Evolutionary conservation across 805 yeast genomes (phyloP), one percentile per base, ranked within the genome.

Genomic region (Peterozyma xylosa): DNA sequence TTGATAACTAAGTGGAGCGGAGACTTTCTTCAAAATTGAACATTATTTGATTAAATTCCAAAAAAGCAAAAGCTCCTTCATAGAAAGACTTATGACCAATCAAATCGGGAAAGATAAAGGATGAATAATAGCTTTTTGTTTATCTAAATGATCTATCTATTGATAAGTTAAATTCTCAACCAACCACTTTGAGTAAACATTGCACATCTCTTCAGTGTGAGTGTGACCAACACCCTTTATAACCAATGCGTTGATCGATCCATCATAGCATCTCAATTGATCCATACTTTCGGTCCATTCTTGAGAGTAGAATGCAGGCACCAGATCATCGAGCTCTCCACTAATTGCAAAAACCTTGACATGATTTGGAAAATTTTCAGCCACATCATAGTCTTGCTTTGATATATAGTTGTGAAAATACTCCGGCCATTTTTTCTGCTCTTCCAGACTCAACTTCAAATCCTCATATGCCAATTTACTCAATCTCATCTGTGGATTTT

Each of bases 291-390:
- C 33, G n/a, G 39, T 10, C 50, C 50, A 48, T 29, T 36, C 45
- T 16, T 43, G 35, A 11, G 47, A 37, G 16, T 18, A 43, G 7
- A 14, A 30, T 10, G 46, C 42, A 9, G 51, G 51, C 3, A 48
- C 51, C 34, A 44, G 30, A 4, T 18, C 37, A 15, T 48, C 51
- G 10, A 14, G 21, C 13, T 13, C 42, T 5, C 51, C 51, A 41
- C 44, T 46, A 6, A 46, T 15, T 6, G 51, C 48, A 39, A 44
- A 44, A 30, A 48, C 51, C 32, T 48, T 46, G 32, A 48, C 42
- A 33, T 46, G 47, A 21, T 41, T 43, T 5, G 49, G 49, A 17
- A 48, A 48, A 32, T 46, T 44, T 33, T 48, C 49, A 10, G 45
- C 41, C 30, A 48, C 45, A 14, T 46, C 35, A 32, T 38, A 39